Percentiles rank a stretch among this genome's conserved stretches.
These are phyloP conservation scores for Termitomyces sp. DNA, from an alignment of 768 basidiomycete species.

Conservation along the genomic window DNA sequence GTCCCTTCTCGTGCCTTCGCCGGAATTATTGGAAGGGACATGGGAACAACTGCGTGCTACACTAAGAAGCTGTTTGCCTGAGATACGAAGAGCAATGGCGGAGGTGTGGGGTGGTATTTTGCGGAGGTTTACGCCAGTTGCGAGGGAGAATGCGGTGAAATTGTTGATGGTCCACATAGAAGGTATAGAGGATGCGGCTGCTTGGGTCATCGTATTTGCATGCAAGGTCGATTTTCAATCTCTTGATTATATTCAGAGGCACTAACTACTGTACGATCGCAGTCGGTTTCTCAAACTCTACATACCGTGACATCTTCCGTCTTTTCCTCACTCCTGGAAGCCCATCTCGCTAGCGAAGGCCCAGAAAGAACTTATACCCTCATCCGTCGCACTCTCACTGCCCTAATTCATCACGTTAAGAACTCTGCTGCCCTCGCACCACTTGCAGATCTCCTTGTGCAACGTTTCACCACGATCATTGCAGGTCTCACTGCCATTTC, in stretches of 20 bases:
- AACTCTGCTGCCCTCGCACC: constrained; percentile 56
- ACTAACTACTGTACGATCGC: constrained; percentile 4
- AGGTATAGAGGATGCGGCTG: constrained; percentile 54
- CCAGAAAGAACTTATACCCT: constrained; percentile 45
- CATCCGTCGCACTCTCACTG: constrained; percentile 68
- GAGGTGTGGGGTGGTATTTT: constrained; percentile 85
- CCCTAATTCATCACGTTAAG: constrained; percentile 80
- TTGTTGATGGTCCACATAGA: constrained; percentile 47
- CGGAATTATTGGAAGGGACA: constrained; percentile 50
- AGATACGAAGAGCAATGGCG: constrained; percentile 71
- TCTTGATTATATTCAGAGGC: not conserved
- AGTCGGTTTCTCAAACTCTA: constrained; percentile 81
- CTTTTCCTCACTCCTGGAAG: constrained; percentile 49
- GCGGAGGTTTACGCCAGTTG: constrained; percentile 60
- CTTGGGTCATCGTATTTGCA: constrained; percentile 72
- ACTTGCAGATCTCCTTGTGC: constrained; percentile 48
- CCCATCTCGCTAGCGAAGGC: constrained; percentile 37
- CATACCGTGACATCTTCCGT: constrained; percentile 71
- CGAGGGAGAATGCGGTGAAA: constrained; percentile 48
- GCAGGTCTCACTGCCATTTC: constrained; percentile 14
- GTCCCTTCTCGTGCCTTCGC: constrained; percentile 62
- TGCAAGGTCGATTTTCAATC: constrained; percentile 58
- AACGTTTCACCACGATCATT: constrained; percentile 24
- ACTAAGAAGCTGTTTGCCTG: constrained; percentile 56
- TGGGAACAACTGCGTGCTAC: constrained; percentile 49